Evolutionary conservation across 2,329 filamentous ascomycete species (phyloP).

Genomic region (Alternaria sp.): DNA sequence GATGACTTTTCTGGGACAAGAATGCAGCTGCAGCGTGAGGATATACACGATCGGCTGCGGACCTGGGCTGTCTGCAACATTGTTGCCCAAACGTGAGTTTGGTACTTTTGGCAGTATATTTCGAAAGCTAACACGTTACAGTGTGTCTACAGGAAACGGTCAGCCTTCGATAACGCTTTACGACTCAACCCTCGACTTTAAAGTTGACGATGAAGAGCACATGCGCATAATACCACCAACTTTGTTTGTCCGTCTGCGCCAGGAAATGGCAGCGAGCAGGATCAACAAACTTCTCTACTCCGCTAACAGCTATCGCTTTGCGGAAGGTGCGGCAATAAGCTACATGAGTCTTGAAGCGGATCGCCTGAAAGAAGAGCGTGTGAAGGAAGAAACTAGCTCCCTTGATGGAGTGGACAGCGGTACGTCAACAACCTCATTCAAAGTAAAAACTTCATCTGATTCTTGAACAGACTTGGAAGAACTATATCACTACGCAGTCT

Average conservation of each 20-base stretch:
- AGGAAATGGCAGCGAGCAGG: conserved; percentile 51
- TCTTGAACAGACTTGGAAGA: conserved; percentile 53
- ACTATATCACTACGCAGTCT: conserved; percentile 75
- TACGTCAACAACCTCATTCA: conserved; percentile 15
- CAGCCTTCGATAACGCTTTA: conserved; percentile 81
- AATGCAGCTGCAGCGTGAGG: conserved; percentile 78
- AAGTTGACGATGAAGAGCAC: conserved; percentile 49
- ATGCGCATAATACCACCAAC: conserved; percentile 49
- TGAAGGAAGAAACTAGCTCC: conserved; percentile 28
- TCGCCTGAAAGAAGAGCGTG: conserved; percentile 48
- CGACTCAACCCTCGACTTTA: conserved; percentile 71
- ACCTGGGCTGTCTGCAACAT: conserved; percentile 90
- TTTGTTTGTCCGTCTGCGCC: conserved; percentile 49
- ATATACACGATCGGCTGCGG: conserved; percentile 77
- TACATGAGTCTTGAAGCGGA: conserved; percentile 50
- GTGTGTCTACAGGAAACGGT: conserved; percentile 82
- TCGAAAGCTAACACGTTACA: conserved; percentile 42
- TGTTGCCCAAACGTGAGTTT: conserved; percentile 72
- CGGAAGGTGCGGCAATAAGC: conserved; percentile 41
- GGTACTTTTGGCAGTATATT: not conserved
- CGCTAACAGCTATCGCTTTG: conserved; percentile 43
- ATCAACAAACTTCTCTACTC: conserved; percentile 52
- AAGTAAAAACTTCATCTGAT: conserved; percentile 42
- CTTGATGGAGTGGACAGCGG: conserved; percentile 49
- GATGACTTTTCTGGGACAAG: conserved; percentile 83